A percentile compares a stretch with the other conserved stretches of the same genome.
Evolutionary conservation across 208 protist genomes (phyloP).

Genomic region (Leishmania turanica): DNA sequence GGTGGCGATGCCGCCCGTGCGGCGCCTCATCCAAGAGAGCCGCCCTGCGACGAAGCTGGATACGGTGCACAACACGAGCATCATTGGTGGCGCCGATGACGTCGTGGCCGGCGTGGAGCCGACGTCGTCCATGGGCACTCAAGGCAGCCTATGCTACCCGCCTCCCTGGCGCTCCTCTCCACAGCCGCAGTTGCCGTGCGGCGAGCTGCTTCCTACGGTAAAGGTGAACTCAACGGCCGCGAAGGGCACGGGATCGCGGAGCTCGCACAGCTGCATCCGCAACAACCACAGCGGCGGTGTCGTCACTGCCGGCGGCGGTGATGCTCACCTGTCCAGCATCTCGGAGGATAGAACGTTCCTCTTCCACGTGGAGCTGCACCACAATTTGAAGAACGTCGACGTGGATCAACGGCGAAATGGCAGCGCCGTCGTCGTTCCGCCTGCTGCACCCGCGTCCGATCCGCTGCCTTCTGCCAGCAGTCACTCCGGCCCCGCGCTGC

Average conservation of each 20-base stretch:
- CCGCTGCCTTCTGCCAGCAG: background rate
- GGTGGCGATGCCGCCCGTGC: background rate
- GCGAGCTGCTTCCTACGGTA: background rate
- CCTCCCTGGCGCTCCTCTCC: background rate
- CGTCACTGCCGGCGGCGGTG: background rate
- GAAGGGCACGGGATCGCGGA: background rate
- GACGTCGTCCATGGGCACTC: background rate
- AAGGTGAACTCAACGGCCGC: background rate
- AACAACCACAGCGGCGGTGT: background rate
- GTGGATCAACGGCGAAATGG: background rate
- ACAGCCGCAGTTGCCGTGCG: background rate
- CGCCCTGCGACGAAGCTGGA: background rate
- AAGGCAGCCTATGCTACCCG: background rate
- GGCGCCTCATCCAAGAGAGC: background rate
- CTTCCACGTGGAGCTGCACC: background rate
- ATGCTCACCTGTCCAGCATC: background rate
- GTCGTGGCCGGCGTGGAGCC: background rate
- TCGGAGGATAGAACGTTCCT: background rate
- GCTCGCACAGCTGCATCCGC: background rate
- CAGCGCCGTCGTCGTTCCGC: background rate
- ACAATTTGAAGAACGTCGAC: background rate
- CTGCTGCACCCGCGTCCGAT: background rate
- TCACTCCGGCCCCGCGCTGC: constrained; percentile 11
- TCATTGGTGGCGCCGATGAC: background rate
- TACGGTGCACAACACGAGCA: background rate